A percentile compares a stretch with the other conserved stretches of the same genome.
Conservation (phyloP, 352 stramenopile genomes). For the Pythium dissimile region DNA sequence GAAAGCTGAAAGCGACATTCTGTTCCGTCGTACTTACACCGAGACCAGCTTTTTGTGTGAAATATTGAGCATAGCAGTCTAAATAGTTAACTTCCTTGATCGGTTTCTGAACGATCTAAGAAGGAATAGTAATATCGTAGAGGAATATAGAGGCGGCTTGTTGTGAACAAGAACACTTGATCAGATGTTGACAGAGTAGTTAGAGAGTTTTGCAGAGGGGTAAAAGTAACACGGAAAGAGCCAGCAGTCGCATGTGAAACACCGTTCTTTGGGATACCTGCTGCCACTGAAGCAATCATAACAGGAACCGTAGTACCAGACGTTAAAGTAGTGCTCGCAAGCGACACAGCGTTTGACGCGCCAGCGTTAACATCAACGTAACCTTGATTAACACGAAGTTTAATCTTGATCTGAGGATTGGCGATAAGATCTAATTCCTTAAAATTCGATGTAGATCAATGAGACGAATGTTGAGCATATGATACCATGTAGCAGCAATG, state of each 20-base stretch:
- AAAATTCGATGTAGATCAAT: constrained; percentile 25
- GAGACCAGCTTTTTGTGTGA: constrained; percentile 14
- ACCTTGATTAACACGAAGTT: constrained; percentile 1
- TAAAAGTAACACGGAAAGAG: constrained; percentile 12
- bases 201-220: constrained; percentile 14
- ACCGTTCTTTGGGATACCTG: constrained; percentile 15
- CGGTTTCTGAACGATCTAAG: constrained; percentile 20
- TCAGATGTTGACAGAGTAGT: constrained; percentile 1
- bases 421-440: constrained; percentile 24
- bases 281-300: constrained; percentile 16
- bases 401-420: constrained; percentile 23
- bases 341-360: constrained; percentile 4
- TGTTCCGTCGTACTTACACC: constrained; percentile 5
- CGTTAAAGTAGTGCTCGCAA: neutral
- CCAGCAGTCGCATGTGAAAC: neutral
- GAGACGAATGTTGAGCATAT: constrained; percentile 26
- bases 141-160: constrained; percentile 23
- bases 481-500: constrained; percentile 16
- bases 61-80: constrained; percentile 26
- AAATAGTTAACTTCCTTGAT: constrained; percentile 24
- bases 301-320: constrained; percentile 17
- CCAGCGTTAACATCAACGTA: constrained; percentile 2
- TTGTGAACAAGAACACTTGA: constrained; percentile 13
- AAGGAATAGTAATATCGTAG: constrained; percentile 25
- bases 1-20: constrained; percentile 16